Evolutionary conservation across 495 filamentous ascomycete species (phyloP), one percentile per base, ranked within the genome.

Genomic region (Penicillium manginii): DNA sequence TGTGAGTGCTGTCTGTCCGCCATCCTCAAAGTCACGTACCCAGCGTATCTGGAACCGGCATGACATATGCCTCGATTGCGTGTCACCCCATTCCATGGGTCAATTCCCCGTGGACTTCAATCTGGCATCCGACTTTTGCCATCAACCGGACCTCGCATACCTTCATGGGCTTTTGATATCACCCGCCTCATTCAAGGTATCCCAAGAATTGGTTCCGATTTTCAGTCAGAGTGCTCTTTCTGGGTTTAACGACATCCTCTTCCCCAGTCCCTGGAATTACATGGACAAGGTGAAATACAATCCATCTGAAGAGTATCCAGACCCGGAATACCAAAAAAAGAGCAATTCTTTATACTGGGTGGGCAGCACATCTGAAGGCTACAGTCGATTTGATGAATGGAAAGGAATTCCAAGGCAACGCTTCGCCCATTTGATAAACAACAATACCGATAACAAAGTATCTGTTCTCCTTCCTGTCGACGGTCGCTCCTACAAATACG

Each of bases 111-210:
- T 77, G 22, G 77, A 91, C 62, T 92, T 88, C 84, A 73, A 81
- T 15, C 66, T 84, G 11, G 81, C 87, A 4, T 81, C 83, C 9
- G 81, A 89, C 29, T 80, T 89, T 46, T 96, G 91, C 67, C 88
- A 92, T 59, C 91, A 96, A 63, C 86, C 91, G 1, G 91, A 96
- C 61, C 78, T 96, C 42, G 83, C 86, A 17, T 78, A 84, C 37
- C 78, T 92, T 3, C 91, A 93, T 62, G 87, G 88, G 37, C 82
- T 92, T 54, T 78, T 90, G 68, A 78, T 88, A 29, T 86, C 80
- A 0, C 83, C 89, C 0, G 78, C 89, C 1, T 79, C 84, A 7
- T 81, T 86, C 55, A 83, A 84, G 43, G 80, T 85, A 1, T 74
- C 86, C 0, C 82, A 86, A 47, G 81, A 87, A 5, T 74, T 93